Evolutionary conservation across 78 protist genomes (phyloP).

Genomic region (Speleostelium caveatum): DNA sequence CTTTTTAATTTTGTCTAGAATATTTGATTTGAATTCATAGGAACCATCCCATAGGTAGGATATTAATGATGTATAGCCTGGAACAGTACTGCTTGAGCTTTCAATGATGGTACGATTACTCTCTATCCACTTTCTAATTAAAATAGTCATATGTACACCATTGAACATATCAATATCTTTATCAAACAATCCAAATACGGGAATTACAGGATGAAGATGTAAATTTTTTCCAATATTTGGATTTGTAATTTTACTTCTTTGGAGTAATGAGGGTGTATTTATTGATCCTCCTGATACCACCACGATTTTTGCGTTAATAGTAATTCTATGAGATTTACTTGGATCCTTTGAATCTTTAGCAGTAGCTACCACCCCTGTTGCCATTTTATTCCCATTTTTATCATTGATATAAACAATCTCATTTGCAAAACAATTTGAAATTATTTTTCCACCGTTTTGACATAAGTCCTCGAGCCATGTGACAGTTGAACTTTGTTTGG

Average conservation of each 20-base stretch:
- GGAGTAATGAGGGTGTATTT: constrained; percentile 63
- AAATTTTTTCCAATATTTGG: constrained; percentile 55
- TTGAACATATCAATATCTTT: constrained; percentile 36
- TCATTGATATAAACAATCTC: constrained; percentile 21
- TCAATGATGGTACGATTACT: constrained; percentile 41
- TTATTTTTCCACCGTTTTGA: constrained; percentile 55
- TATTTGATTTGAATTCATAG: background rate
- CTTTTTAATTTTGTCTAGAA: background rate
- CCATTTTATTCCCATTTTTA: no score
- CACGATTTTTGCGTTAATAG: constrained; percentile 39
- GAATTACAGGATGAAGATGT: constrained; percentile 72
- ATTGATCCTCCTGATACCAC: constrained; percentile 69
- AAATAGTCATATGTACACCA: constrained; percentile 52
- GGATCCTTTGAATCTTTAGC: constrained; percentile 28
- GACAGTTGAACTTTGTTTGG: constrained; percentile 57
- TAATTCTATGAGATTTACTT: constrained; percentile 9
- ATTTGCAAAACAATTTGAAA: constrained; percentile 40
- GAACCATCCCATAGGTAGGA: constrained; percentile 27
- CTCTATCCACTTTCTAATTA: constrained; percentile 5
- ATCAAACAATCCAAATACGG: constrained; percentile 21
- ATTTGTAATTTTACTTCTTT: constrained; percentile 31
- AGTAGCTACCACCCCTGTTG: constrained; percentile 36
- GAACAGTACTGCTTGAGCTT: constrained; percentile 44
- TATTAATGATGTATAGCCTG: background rate
- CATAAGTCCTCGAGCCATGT: constrained; percentile 61